Base-by-base conservation (phyloP, 805 yeast genomes). In the Hanseniaspora clermontiae region DNA sequence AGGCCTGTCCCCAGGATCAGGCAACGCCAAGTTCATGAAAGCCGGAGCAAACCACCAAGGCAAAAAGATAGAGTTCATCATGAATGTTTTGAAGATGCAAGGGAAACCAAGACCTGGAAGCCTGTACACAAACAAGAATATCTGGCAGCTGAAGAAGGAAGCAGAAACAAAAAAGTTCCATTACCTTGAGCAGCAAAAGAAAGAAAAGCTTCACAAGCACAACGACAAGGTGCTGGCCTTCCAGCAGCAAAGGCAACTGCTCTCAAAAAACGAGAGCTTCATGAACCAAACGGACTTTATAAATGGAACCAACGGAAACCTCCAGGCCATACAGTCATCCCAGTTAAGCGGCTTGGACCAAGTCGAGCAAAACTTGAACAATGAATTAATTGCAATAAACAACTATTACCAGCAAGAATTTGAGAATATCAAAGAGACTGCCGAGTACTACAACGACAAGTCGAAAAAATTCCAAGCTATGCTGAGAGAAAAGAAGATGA, bases 81-180 rank as follows among this genome's bases (percentile, higher is more conserved):
- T 31, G 50, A n/a, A 39, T 17, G 47, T 52, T 20, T 32, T 52
- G 36, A 43, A 45, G 32, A 52, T 52, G 56, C 47, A 38, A 37
- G 56, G 56, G 6, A 52, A 52, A 14, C 56, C 56, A 27, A 45
- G 50, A 38, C 50, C 50, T 6, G 46, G 45, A 19, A 14, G 20
- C 24, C 31, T 52, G 1, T 52, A 27, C 27, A 52, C 56, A 12
- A 45, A 45, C 39, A 52, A 52, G 24, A 45, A 19, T 15, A 19
- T 52, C 10, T 52, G 56, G 56, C 46, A 37, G 14, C 20, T 52
- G 12, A 52, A 45, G 27, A 52, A 52, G 39, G 56, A 52, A 24
- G 40, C 56, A 32, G 56, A 52, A 31, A 27, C 47, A 8, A 12
- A 36, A 20, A 52, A 52, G 20, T 45, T 52, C 15, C 40, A 29